Conservation (phyloP, 2,329 filamentous ascomycete species). For the Dothistroma septosporum region DNA sequence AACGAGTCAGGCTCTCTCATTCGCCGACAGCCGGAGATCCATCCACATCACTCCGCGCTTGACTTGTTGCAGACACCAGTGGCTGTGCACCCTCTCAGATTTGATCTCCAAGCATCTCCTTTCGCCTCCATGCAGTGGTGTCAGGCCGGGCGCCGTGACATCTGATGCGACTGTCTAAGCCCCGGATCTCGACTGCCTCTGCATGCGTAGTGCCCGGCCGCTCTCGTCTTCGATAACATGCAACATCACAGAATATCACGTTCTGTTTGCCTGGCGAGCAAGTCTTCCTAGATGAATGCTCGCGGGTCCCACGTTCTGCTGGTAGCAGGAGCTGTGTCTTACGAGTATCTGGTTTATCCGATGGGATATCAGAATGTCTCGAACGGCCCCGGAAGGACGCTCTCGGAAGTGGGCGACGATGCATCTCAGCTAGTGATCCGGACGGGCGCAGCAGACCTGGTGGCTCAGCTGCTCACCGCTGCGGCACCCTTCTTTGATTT, state of each 20-base stretch:
- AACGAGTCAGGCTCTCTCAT: not conserved
- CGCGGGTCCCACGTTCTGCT: constrained; percentile 26
- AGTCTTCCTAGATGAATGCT: constrained; percentile 12
- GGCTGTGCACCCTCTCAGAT: constrained; percentile 9
- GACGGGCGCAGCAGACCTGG: constrained; percentile 30
- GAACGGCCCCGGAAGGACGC: constrained; percentile 8
- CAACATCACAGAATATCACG: constrained; percentile 1
- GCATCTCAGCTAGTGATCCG: constrained; percentile 30
- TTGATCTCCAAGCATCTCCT: constrained; percentile 2
- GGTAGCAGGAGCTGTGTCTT: constrained; percentile 33
- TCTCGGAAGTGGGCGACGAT: constrained; percentile 15
- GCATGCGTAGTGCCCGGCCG: not conserved
- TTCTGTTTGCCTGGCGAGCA: constrained; percentile 11
- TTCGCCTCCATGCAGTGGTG: not conserved
- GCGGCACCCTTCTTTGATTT: constrained; percentile 30
- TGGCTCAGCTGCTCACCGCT: constrained; percentile 34
- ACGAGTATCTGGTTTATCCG: constrained; percentile 34
- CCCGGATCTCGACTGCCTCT: constrained; percentile 7
- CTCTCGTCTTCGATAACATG: constrained; percentile 5
- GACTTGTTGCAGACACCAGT: constrained; percentile 1
- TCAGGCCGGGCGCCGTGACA: not conserved
- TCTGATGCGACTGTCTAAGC: constrained; percentile 10
- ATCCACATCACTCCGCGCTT: not conserved
- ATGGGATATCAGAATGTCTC: constrained; percentile 9
- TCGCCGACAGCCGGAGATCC: constrained; percentile 2